Conservation (phyloP, 352 stramenopile genomes). For the Phytopythium kandeliae region DNA sequence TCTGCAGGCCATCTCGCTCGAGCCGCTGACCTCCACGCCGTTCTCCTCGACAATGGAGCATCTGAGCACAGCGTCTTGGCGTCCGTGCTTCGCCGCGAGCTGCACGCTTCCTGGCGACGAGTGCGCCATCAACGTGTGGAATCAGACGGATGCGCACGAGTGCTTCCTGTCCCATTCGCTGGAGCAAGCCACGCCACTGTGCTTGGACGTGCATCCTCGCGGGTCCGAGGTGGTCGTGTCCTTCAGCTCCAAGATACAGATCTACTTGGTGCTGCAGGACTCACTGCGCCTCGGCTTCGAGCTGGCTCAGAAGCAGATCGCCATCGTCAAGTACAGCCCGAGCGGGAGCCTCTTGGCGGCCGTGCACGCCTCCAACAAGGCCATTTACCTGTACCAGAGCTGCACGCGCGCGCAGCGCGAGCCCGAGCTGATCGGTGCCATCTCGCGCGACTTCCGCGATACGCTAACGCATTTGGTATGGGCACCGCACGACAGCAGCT, state of each 20-base stretch:
- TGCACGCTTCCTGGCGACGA: conserved; percentile 35
- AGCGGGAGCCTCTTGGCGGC: conserved; percentile 46
- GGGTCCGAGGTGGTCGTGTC: conserved; percentile 49
- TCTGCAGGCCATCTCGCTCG: conserved; percentile 31
- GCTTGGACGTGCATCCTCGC: conserved; percentile 52
- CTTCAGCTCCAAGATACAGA: conserved; percentile 45
- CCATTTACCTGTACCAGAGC: conserved; percentile 46
- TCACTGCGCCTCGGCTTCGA: conserved; percentile 57
- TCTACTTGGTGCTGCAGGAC: conserved; percentile 63
- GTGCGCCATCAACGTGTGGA: conserved; percentile 55
- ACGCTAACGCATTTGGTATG: conserved; percentile 31
- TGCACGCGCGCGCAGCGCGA: conserved; percentile 36
- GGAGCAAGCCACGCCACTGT: conserved; percentile 26
- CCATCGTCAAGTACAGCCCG: conserved; percentile 52
- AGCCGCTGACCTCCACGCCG: conserved; percentile 37
- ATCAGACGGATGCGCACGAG: conserved; percentile 46
- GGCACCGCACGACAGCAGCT: conserved; percentile 43
- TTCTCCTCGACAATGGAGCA: conserved; percentile 28
- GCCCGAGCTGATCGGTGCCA: conserved; percentile 39
- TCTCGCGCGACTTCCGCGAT: conserved; percentile 33
- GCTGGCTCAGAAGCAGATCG: conserved; percentile 51
- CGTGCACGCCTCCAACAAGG: conserved; percentile 30
- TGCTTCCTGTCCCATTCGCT: conserved; percentile 50
- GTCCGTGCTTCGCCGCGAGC: conserved; percentile 36
- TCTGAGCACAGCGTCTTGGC: conserved; percentile 38